A percentile compares a stretch with the other conserved stretches of the same genome.
These are phyloP conservation scores for Alloascoidea hylecoeti DNA, from an alignment of 805 yeast genomes.

Conservation along the genomic window DNA sequence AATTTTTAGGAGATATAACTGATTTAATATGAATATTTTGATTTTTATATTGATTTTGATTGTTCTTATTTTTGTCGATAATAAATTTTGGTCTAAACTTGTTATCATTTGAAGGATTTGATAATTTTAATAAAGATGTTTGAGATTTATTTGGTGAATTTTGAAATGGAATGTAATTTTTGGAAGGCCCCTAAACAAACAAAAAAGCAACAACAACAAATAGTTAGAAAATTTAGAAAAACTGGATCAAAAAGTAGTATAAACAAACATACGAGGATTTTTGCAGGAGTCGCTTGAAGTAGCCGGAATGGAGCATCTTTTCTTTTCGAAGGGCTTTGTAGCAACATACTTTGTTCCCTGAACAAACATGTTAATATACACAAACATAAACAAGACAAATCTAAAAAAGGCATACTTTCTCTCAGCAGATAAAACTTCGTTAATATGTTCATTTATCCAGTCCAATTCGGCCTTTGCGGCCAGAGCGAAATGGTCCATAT, in stretches of 20 bases:
- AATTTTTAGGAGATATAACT: too few species aligned
- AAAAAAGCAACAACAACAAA: background rate
- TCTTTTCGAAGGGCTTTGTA: background rate
- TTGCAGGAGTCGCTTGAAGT: background rate
- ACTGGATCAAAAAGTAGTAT: background rate
- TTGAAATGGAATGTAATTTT: background rate
- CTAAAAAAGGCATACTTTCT: background rate
- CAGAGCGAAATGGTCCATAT: slow-evolving; percentile 24
- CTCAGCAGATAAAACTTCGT: slow-evolving; percentile 3
- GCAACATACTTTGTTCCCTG: background rate
- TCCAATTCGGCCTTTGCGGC: slow-evolving; percentile 24
- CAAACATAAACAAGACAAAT: background rate
- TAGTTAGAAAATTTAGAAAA: background rate
- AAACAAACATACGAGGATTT: too few species aligned
- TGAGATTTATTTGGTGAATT: background rate
- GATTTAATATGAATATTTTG: too few species aligned
- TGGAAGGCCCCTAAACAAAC: background rate
- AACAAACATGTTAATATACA: background rate
- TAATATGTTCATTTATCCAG: slow-evolving; percentile 27
- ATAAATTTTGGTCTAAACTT: too few species aligned
- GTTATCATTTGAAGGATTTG: too few species aligned
- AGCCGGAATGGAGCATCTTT: background rate
- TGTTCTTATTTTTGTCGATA: too few species aligned
- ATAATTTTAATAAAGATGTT: background rate
- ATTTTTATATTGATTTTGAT: too few species aligned